Percentiles rank a stretch among this genome's conserved stretches.
Evolutionary conservation across 1,284 basidiomycete species (phyloP).

Genomic region (Marasmius fiardii): DNA sequence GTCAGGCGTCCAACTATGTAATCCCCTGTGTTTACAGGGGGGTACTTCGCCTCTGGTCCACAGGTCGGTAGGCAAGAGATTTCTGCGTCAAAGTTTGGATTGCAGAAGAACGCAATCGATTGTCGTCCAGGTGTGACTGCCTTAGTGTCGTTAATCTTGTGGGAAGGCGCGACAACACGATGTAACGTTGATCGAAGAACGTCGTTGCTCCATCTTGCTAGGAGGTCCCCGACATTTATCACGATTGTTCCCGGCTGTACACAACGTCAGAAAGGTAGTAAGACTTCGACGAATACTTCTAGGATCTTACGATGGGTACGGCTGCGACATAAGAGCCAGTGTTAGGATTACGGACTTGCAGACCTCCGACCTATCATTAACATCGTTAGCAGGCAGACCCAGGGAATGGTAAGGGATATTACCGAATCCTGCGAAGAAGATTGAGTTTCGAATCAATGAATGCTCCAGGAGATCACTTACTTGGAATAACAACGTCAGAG

Average conservation of each 20-base stretch:
- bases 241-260: slow-evolving; percentile 74
- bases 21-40: slow-evolving; percentile 65
- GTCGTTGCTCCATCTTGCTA: slow-evolving; percentile 85
- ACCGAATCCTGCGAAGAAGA: slow-evolving; percentile 47
- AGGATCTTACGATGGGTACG: slow-evolving; percentile 57
- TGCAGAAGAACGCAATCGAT: slow-evolving; percentile 87
- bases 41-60: slow-evolving; percentile 56
- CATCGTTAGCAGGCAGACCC: slow-evolving; percentile 7
- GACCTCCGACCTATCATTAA: slow-evolving; percentile 62
- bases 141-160: slow-evolving; percentile 45
- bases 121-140: slow-evolving; percentile 64
- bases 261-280: slow-evolving; percentile 8
- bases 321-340: slow-evolving; percentile 71
- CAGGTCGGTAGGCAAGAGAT: slow-evolving; percentile 77
- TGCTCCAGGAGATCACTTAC: neutral
- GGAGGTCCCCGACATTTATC: slow-evolving; percentile 80
- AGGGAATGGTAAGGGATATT: neutral
- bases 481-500: slow-evolving; percentile 82
- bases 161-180: slow-evolving; percentile 73
- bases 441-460: neutral
- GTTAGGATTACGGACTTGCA: slow-evolving; percentile 80
- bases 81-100: slow-evolving; percentile 69
- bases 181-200: slow-evolving; percentile 77
- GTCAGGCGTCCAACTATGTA: slow-evolving; percentile 75
- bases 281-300: slow-evolving; percentile 3